Percentiles rank a stretch among this genome's conserved stretches.
Conservation (phyloP, 148 eudicot species). For the Dianthus caryophyllus region DNA sequence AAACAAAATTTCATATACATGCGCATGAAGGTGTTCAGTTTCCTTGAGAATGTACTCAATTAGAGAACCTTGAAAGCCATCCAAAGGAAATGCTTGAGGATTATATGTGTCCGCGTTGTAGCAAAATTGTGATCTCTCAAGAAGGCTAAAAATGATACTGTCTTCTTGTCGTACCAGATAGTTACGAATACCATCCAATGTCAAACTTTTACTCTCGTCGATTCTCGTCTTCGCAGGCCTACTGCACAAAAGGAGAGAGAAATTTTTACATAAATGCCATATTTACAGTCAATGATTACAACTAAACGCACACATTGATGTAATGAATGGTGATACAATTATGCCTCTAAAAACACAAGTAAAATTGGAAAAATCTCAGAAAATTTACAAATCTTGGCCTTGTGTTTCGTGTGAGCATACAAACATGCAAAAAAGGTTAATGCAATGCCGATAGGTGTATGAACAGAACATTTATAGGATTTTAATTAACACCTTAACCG, state of each 20-base stretch:
- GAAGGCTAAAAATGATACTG: slow-evolving; percentile 80
- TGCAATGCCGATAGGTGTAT: background rate
- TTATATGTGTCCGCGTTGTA: slow-evolving; percentile 74
- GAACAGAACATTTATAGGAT: background rate
- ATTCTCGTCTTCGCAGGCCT: slow-evolving; percentile 41
- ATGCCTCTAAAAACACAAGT: background rate
- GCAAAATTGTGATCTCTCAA: slow-evolving; percentile 91
- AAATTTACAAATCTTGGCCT: too few relatives aligned
- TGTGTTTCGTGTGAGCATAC: too few relatives aligned
- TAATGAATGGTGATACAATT: background rate
- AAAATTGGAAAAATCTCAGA: too few relatives aligned
- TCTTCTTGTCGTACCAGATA: slow-evolving; percentile 91
- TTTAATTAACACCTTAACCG: too few relatives aligned
- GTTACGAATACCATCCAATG: slow-evolving; percentile 72
- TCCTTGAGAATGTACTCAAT: slow-evolving; percentile 75
- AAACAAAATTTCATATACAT: slow-evolving; percentile 35
- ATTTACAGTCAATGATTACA: background rate
- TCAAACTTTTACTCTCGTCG: slow-evolving; percentile 71
- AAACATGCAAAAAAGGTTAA: too few relatives aligned
- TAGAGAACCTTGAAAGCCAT: slow-evolving; percentile 70
- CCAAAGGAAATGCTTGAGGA: slow-evolving; percentile 61
- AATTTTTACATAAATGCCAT: background rate
- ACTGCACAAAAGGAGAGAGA: slow-evolving; percentile 30
- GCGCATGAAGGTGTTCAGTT: slow-evolving; percentile 87
- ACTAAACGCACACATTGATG: background rate